phyloP scores from a whole-genome alignment of 2,329 filamentous ascomycete species.

The Trichoderma sp. region DNA sequence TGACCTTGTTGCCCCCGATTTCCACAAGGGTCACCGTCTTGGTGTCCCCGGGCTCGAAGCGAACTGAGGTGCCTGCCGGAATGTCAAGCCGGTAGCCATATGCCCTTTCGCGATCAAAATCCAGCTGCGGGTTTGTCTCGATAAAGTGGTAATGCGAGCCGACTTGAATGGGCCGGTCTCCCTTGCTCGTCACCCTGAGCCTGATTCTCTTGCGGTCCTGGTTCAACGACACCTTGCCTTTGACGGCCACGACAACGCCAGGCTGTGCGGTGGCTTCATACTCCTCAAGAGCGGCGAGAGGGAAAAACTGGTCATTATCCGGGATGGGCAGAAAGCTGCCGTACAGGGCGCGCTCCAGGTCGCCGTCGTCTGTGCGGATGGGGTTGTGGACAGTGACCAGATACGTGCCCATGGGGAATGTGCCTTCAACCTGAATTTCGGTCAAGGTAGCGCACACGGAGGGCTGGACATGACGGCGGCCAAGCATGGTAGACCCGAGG shows the following conservation, averaged over 20 bases:
- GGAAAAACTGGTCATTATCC: slow-evolving; percentile 60
- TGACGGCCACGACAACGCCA: slow-evolving; percentile 73
- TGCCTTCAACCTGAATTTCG: slow-evolving; percentile 91
- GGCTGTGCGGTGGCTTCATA: slow-evolving; percentile 70
- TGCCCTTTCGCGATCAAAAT: slow-evolving; percentile 79
- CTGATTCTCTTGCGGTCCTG: slow-evolving; percentile 69
- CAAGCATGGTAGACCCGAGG: slow-evolving; percentile 87
- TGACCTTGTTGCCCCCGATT: slow-evolving; percentile 76
- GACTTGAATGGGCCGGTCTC: slow-evolving; percentile 87
- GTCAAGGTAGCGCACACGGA: slow-evolving; percentile 74
- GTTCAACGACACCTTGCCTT: slow-evolving; percentile 68
- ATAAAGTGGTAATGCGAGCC: slow-evolving; percentile 96
- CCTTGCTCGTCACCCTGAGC: slow-evolving; percentile 77
- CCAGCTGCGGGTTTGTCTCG: slow-evolving; percentile 85
- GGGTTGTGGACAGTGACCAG: slow-evolving; percentile 93
- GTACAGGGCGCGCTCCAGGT: slow-evolving; percentile 83
- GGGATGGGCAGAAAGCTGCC: slow-evolving; percentile 87
- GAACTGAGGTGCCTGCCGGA: slow-evolving; percentile 82
- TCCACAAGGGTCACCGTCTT: slow-evolving; percentile 89
- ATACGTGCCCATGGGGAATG: slow-evolving; percentile 86
- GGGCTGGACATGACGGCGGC: slow-evolving; percentile 85
- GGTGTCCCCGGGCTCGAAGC: slow-evolving; percentile 90
- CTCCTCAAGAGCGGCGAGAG: slow-evolving; percentile 59
- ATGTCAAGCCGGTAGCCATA: slow-evolving; percentile 90
- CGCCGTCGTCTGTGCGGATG: slow-evolving; percentile 79